Evolutionary conservation across 169 alveolate species (phyloP).

Genomic region (Plasmodium gonderi): DNA sequence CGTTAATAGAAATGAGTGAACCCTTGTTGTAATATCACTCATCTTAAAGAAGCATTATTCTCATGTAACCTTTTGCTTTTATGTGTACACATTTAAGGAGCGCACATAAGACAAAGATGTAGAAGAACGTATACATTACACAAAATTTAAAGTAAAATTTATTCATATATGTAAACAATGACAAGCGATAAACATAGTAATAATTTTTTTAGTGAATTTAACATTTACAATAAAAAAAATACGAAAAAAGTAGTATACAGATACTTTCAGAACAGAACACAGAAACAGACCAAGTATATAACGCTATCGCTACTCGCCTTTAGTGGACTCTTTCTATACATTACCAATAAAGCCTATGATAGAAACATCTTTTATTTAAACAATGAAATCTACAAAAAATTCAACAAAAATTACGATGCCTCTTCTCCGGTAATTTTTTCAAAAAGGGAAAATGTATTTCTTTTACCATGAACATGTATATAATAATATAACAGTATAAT

Average conservation of each 20-base stretch:
- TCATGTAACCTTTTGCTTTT: background rate
- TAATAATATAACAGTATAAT: background rate
- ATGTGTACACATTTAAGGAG: background rate
- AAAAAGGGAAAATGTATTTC: background rate
- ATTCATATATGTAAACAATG: conserved; percentile 30
- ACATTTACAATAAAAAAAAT: conserved; percentile 68
- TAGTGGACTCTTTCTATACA: conserved; percentile 57
- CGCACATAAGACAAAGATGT: background rate
- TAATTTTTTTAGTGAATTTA: conserved; percentile 73
- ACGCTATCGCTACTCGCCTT: conserved; percentile 53
- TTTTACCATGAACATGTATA: background rate
- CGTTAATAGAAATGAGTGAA: background rate
- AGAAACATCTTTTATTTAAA: conserved; percentile 67
- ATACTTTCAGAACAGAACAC: conserved; percentile 74
- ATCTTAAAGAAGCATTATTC: background rate
- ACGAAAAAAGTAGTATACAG: conserved; percentile 72
- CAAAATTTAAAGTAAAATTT: background rate
- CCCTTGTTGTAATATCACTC: background rate
- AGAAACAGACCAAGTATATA: conserved; percentile 71
- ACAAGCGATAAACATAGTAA: conserved; percentile 70
- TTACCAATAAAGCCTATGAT: conserved; percentile 72
- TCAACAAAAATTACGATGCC: conserved; percentile 52
- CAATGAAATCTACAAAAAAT: conserved; percentile 67
- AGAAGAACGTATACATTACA: background rate
- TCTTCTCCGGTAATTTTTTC: conserved; percentile 71